Percentiles rank a stretch among this genome's conserved stretches.
Conservation (phyloP, 78 protist genomes). For the Protostelium mycophagum region DNA sequence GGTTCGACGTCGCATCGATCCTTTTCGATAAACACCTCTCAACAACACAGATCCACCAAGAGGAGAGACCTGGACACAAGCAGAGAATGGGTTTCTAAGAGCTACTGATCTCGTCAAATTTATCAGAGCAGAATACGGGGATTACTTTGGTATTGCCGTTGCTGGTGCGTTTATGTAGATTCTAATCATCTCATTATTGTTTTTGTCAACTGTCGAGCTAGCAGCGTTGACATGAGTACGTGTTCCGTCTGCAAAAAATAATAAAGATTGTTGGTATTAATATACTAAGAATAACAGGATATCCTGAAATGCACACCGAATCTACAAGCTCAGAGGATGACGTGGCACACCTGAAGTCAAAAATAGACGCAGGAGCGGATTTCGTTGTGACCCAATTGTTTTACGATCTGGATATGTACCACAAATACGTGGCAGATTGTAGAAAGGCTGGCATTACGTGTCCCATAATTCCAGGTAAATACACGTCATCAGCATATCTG, state of each 20-base stretch:
- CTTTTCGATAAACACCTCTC: not conserved
- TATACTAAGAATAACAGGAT: constrained; percentile 30
- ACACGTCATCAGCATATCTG: not conserved
- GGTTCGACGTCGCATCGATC: not conserved
- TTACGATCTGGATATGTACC: constrained; percentile 77
- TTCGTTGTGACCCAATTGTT: constrained; percentile 92
- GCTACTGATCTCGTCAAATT: constrained; percentile 87
- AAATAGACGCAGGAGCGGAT: constrained; percentile 96
- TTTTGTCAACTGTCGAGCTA: not conserved
- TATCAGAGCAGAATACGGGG: constrained; percentile 83
- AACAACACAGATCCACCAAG: constrained; percentile 70
- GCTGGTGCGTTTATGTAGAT: too few relatives aligned
- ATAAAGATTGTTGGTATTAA: not conserved
- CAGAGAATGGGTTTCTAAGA: constrained; percentile 72
- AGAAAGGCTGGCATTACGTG: constrained; percentile 77
- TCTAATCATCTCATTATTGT: too few relatives aligned
- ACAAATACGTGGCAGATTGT: constrained; percentile 52
- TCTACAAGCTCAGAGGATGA: constrained; percentile 39
- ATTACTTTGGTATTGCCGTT: constrained; percentile 84
- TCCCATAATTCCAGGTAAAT: constrained; percentile 95
- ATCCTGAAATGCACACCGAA: constrained; percentile 91
- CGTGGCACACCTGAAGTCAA: constrained; percentile 68
- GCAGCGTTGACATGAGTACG: not conserved
- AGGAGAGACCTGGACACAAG: constrained; percentile 78
- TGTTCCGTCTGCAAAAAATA: not conserved